Base-by-base conservation (phyloP, 805 yeast species). In the Wickerhamiella allomyrinae region DNA sequence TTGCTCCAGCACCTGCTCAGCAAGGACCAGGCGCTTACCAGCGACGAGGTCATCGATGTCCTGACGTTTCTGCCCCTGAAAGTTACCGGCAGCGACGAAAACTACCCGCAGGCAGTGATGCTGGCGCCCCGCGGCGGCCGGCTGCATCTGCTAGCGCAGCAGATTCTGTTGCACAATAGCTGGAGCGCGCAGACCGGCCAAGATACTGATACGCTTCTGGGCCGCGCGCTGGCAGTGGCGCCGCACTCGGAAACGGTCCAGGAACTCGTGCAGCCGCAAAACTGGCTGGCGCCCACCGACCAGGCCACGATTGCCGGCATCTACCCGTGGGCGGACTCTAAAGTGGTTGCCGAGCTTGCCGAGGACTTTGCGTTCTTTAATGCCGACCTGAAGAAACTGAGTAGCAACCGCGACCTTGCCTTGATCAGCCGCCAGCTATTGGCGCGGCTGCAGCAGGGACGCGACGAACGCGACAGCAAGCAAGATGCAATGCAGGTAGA, bases 51-150 rank as follows among this genome's bases (percentile, higher is more conserved):
- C 14, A 23, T 36, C 20, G 39, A 36, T 17, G 6, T 36, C 29
- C 27, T 36, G 39, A 36, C 39, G n/a, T 36, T 36, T 23, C 21
- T 36, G 29, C 39, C 39, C 6, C 17, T 34, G n/a, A 36, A 23
- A 14, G 20, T 29, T 5, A 20, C 29, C 7, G 21, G 21, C 21
- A 23, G 29, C 20, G 13, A 22, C 8, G 21, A n/a, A 9, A 36
- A 36, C 29, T 23, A 14, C 20, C 20, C 39, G 14, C 39, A 23
- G 15, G 39, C 29, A 8, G 7, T 36, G 20, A 9, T 20, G 3
- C 39, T 36, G 20, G 14, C 20, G 3, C 37, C 37, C 3, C 11
- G 8, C 9, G 37, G 37, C 9, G 25, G n/a, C 9, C 20, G 34
- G 9, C 34, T 31, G 13, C 34, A 31, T 5, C 6, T 19, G 13